Base-by-base conservation (phyloP, 305 asterid species). In the Solanum aculeatissimum region DNA sequence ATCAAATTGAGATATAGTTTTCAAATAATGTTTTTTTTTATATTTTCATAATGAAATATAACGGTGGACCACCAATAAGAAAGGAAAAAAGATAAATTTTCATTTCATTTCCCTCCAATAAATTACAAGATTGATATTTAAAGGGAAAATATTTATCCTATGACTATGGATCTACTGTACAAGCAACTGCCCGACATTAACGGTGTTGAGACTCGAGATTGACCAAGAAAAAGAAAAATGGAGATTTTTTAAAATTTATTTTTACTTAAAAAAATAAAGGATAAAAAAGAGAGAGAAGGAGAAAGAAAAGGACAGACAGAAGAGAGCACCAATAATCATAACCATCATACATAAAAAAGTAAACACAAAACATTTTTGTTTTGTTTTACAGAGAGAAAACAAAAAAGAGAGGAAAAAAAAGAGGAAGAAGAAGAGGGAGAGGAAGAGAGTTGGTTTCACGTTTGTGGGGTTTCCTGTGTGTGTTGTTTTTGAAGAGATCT, bases 121-220 rank as follows among this genome's bases (percentile, higher is more conserved):
- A n/a, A 65, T 27, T 29, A 32, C 27, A 49, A 85, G 5, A 11
- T 75, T 74, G 16, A 47, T 47, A 71, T 43, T 65, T 14, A 4
- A 5, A 13, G 16, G 3, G 0, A 13, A 23, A 13, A 15, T 7
- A 58, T 49, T 12, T 49, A 49, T 3, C 54, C 1, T n/a, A 47
- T 55, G 58, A 57, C 23, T 25, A 15, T 10, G 27, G 25, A 25
- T 77, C 74, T 66, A 68, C 53, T 38, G 25, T 65, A 63, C 85
- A 38, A 80, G 85, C 83, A 89, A 83, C 88, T 82, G 83, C 85
- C 92, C 97, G 93, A 85, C 87, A 88, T 85, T 84, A 90, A 88
- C 92, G 97, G 93, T 87, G 89, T 89, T 88, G 91, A 88, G 89
- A 90, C 87, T 89, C 54, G 92, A 89, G 90, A 87, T 85, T 86